These are phyloP conservation scores for Dysphania ambrosioides DNA, from an alignment of 148 eudicot genomes.

Conservation along the genomic window DNA sequence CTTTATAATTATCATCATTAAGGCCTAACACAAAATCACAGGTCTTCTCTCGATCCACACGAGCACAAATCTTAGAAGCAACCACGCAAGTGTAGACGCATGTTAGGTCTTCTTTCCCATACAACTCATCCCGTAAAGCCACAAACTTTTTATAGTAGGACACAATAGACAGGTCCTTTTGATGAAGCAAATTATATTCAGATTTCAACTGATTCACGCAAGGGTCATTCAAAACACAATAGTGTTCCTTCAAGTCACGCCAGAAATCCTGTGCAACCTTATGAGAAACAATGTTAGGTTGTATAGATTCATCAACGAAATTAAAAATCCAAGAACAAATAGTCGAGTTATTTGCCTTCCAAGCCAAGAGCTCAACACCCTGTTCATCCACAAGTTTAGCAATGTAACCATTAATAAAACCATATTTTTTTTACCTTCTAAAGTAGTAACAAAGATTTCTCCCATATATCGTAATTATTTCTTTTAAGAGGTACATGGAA, in stretches of 20 bases:
- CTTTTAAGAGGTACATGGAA: too few relatives aligned
- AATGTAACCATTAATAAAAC: too few relatives aligned
- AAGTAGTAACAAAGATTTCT: too few relatives aligned
- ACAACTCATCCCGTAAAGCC: not conserved
- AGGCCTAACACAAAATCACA: not conserved
- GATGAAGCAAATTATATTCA: not conserved
- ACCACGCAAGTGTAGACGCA: not conserved
- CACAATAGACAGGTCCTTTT: not conserved
- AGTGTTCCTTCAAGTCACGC: not conserved
- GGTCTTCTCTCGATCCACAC: not conserved
- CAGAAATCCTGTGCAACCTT: not conserved
- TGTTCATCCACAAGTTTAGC: too few relatives aligned
- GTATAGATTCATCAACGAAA: not conserved
- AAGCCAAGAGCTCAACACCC: too few relatives aligned
- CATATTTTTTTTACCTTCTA: too few relatives aligned
- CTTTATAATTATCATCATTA: not conserved
- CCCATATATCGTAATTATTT: too few relatives aligned
- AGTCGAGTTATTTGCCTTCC: conserved; percentile 4
- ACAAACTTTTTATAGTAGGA: conserved; percentile 2
- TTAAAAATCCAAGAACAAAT: conserved; percentile 7
- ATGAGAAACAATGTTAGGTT: not conserved
- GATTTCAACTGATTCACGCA: not conserved
- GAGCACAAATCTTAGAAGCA: not conserved
- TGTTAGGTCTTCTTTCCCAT: not conserved
- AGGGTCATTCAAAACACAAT: not conserved